Percentiles rank a stretch among this genome's conserved stretches.
These are phyloP conservation scores for Pichia sp. DNA, from an alignment of 1,139 yeast species.

Conservation along the genomic window DNA sequence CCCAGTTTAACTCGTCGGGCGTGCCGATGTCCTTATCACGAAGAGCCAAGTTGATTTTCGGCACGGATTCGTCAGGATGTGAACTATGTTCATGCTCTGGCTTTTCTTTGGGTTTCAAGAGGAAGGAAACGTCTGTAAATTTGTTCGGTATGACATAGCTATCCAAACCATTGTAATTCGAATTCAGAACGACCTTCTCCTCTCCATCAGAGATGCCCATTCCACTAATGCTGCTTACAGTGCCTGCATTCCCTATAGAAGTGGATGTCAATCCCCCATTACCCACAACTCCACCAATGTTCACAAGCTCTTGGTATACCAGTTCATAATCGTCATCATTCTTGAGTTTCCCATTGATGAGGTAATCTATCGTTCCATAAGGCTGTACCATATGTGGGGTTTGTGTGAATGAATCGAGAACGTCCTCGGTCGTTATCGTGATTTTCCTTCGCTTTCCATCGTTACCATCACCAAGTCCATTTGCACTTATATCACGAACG, in stretches of 20 bases:
- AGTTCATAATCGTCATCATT: conserved; percentile 38
- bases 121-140: conserved; percentile 13
- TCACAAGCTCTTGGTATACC: neutral
- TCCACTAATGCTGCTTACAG: too few relatives aligned
- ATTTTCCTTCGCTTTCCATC: conserved; percentile 19
- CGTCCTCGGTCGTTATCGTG: conserved; percentile 56
- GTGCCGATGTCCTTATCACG: conserved; percentile 39
- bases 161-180: conserved; percentile 2
- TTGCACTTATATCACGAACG: neutral
- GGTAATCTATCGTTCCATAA: conserved; percentile 41
- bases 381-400: conserved; percentile 66
- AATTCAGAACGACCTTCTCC: conserved; percentile 1
- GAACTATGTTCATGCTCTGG: neutral
- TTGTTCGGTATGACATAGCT: conserved; percentile 11
- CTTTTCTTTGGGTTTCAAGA: conserved; percentile 13
- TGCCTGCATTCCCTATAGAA: too few relatives aligned
- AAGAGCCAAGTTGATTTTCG: conserved; percentile 17
- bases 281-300: too few relatives aligned
- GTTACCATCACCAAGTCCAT: neutral
- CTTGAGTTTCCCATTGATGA: conserved; percentile 34
- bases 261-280: too few relatives aligned
- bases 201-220: too few relatives aligned
- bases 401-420: conserved; percentile 54
- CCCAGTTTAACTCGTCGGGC: conserved; percentile 64
- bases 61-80: conserved; percentile 4